These are phyloP conservation scores for Gloeopeniophorella convolvens DNA, from an alignment of 768 basidiomycete species.

Conservation along the genomic window DNA sequence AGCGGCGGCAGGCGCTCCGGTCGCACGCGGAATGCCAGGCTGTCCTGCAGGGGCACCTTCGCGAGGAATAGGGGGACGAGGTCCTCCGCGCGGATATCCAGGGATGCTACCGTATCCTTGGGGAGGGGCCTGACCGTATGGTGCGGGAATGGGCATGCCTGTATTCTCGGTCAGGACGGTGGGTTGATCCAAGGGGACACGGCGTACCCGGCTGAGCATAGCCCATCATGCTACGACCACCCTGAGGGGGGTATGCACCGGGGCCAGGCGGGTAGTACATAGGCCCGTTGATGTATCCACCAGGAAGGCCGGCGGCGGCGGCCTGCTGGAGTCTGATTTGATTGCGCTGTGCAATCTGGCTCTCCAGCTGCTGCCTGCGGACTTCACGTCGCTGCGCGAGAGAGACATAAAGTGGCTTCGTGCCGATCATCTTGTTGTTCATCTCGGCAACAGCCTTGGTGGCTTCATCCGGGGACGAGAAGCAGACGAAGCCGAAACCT, in stretches of 20 bases:
- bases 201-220: conserved; percentile 81
- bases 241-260: conserved; percentile 74
- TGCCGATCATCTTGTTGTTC: conserved; percentile 99
- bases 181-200: conserved; percentile 85
- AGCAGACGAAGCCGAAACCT: conserved; percentile 99
- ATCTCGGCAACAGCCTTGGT: conserved; percentile 99
- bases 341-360: conserved; percentile 96
- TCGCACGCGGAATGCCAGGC: conserved; percentile 54
- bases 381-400: conserved; percentile 98
- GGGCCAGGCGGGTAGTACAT: conserved; percentile 83
- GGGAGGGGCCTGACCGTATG: conserved; percentile 68
- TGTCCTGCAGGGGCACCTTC: conserved; percentile 55
- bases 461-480: conserved; percentile 96
- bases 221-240: conserved; percentile 67
- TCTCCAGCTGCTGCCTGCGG: conserved; percentile 96
- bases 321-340: conserved; percentile 97
- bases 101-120: conserved; percentile 68
- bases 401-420: conserved; percentile 97
- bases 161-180: conserved; percentile 63
- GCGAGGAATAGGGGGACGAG: conserved; percentile 58
- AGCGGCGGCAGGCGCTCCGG: conserved; percentile 44
- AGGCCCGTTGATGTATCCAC: conserved; percentile 76
- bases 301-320: conserved; percentile 78
- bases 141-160: conserved; percentile 69
- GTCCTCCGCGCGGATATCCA: conserved; percentile 55